Evolutionary conservation across 2,329 filamentous ascomycete species (phyloP).

Genomic region (Stachybotrys chlorohalonatus): DNA sequence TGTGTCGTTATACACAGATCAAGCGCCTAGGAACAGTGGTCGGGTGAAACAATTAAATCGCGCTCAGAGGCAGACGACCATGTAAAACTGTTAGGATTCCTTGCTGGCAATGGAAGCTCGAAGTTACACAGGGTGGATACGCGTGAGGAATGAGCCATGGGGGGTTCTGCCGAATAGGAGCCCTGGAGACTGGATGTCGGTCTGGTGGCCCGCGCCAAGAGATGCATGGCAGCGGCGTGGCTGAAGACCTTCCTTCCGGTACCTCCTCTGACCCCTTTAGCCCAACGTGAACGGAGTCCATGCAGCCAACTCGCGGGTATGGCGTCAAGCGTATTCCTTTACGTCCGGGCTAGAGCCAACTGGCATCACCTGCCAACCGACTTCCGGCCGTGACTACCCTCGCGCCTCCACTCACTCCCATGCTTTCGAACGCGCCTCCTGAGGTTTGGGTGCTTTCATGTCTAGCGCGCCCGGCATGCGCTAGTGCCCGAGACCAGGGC

Average conservation of each 20-base stretch:
- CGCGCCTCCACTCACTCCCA: no score
- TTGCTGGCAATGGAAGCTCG: not conserved
- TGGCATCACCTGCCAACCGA: no score
- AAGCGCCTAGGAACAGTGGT: no score
- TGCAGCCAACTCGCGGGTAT: constrained; percentile 9
- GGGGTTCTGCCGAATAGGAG: not conserved
- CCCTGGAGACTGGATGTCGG: no score
- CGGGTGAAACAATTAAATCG: not conserved
- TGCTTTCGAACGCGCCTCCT: no score
- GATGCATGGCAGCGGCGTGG: not conserved
- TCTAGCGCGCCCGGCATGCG: not conserved
- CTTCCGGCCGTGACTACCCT: no score
- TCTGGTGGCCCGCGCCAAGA: not conserved
- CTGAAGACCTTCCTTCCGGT: not conserved
- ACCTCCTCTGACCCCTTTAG: no score
- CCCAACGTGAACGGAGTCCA: no score
- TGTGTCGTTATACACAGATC: no score
- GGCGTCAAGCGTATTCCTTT: constrained; percentile 17
- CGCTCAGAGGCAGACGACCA: not conserved
- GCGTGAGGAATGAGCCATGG: not conserved
- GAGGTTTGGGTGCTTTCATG: not conserved
- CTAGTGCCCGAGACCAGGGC: not conserved
- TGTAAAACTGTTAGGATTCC: no score
- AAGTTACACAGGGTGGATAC: not conserved
- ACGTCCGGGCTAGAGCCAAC: not conserved